Conservation (phyloP, 441 rosid genomes). For the Populus hybrid region DNA sequence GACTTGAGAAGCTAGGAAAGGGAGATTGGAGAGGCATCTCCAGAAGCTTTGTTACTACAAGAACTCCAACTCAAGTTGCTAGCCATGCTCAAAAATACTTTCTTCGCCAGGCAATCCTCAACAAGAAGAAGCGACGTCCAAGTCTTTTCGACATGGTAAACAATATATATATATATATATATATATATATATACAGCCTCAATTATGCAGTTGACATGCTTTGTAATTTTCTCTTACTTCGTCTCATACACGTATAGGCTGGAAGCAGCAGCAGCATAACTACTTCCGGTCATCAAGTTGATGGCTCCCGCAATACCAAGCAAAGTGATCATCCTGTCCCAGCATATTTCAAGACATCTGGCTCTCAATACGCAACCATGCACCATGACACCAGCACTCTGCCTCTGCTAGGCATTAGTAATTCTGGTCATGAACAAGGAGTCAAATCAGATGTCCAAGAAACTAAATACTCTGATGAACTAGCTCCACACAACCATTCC, state of each 20-base stretch:
- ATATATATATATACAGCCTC: neutral
- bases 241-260: conserved; percentile 18
- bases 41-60: conserved; percentile 63
- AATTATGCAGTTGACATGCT: neutral
- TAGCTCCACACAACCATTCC: conserved; percentile 18
- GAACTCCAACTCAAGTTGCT: conserved; percentile 94
- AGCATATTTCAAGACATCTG: neutral
- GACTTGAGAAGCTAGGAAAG: conserved; percentile 79
- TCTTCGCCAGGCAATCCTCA: conserved; percentile 59
- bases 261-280: conserved; percentile 15
- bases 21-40: conserved; percentile 98
- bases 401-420: conserved; percentile 9
- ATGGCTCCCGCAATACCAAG: conserved; percentile 20
- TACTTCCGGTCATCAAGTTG: conserved; percentile 6
- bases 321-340: conserved; percentile 1
- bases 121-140: conserved; percentile 77
- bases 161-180: neutral
- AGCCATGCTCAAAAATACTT: conserved; percentile 92
- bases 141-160: conserved; percentile 79
- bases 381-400: neutral
- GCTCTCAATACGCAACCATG: neutral
- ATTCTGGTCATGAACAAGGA: neutral
- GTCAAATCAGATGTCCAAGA: conserved; percentile 15
- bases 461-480: conserved; percentile 10
- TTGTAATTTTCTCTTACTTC: neutral